phyloP scores from a whole-genome alignment of 2,329 filamentous ascomycete genomes.

The Colletotrichum gloeosporioides region DNA sequence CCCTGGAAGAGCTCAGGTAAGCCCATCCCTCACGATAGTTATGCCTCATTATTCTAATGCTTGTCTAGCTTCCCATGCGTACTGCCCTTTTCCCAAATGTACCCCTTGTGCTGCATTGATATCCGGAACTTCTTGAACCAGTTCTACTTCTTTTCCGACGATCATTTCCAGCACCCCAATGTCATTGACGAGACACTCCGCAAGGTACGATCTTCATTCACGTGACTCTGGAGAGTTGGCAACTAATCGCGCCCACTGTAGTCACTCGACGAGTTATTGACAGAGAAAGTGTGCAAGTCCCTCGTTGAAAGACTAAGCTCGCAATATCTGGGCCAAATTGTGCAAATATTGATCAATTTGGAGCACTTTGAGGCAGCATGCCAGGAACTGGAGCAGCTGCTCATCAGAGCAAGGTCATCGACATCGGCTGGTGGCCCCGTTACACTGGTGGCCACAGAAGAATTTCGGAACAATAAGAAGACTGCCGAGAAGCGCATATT shows the following conservation, averaged over 20 bases:
- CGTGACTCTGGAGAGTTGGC: background rate
- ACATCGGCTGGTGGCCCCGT: conserved; percentile 82
- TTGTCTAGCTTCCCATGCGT: conserved; percentile 83
- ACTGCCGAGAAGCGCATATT: conserved; percentile 97
- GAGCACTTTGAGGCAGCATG: conserved; percentile 97
- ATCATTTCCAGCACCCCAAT: conserved; percentile 89
- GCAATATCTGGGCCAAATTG: conserved; percentile 96
- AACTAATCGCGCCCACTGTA: conserved; percentile 34
- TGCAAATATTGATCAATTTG: conserved; percentile 96
- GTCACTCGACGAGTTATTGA: conserved; percentile 94
- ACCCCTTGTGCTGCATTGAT: conserved; percentile 96
- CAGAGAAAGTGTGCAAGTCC: conserved; percentile 87
- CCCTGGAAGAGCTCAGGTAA: conserved; percentile 76
- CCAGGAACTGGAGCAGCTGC: conserved; percentile 82
- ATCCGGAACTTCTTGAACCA: conserved; percentile 98
- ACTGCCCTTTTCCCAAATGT: conserved; percentile 99
- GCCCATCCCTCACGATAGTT: background rate
- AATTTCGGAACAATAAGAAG: conserved; percentile 91
- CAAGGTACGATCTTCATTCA: conserved; percentile 54
- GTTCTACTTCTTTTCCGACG: conserved; percentile 96
- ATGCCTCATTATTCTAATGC: conserved; percentile 20
- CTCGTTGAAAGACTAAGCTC: conserved; percentile 87
- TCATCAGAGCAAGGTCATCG: conserved; percentile 85
- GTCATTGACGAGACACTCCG: conserved; percentile 91
- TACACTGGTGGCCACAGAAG: conserved; percentile 80